phyloP scores from a whole-genome alignment of 208 protist genomes.

The Acanthamoeba culbertsoni region DNA sequence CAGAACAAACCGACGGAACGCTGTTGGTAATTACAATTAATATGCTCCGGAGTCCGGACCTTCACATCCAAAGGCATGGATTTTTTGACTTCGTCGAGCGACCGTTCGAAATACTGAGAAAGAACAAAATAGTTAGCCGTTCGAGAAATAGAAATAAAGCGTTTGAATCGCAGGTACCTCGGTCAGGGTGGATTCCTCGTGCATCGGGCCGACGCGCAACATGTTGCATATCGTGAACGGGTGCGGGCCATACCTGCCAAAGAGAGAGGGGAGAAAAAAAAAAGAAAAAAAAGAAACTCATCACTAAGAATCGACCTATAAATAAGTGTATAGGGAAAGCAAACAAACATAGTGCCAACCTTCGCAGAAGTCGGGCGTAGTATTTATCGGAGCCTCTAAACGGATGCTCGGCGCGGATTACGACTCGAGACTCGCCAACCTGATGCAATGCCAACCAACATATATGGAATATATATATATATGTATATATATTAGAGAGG shows the following conservation, averaged over 20 bases:
- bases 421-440: constrained; percentile 69
- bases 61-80: neutral
- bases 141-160: neutral
- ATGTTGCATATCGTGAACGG: constrained; percentile 56
- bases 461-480: no score
- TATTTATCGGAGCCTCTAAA: constrained; percentile 72
- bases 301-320: no score
- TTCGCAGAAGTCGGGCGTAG: constrained; percentile 49
- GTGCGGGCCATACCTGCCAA: constrained; percentile 27
- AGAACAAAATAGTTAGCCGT: neutral
- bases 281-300: neutral
- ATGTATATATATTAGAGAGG: neutral
- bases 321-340: neutral
- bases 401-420: constrained; percentile 59
- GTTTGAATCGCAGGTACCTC: neutral
- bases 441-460: neutral
- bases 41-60: neutral
- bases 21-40: constrained; percentile 20
- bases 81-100: constrained; percentile 57
- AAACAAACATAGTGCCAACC: constrained; percentile 20
- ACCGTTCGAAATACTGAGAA: neutral
- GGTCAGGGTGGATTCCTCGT: constrained; percentile 38
- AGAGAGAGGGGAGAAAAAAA: neutral
- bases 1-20: no score
- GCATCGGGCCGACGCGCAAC: neutral